Percentiles rank a stretch among this genome's conserved stretches.
Evolutionary conservation across 257 asterid genomes (phyloP).

Genomic region (Knoxia roxburghii): DNA sequence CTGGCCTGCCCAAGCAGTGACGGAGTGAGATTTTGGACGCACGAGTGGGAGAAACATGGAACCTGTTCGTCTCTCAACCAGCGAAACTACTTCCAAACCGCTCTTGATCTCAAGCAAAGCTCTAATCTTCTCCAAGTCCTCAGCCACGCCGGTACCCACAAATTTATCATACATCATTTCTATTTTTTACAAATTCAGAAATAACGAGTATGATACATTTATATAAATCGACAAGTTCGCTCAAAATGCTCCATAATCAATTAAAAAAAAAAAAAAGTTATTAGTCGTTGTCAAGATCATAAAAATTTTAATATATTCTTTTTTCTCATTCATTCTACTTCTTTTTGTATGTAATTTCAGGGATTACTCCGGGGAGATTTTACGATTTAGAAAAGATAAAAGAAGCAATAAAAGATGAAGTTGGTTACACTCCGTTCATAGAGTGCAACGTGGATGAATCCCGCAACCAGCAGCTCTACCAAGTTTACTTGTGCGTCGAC

Average conservation of each 20-base stretch:
- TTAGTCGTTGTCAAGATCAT: too few species aligned
- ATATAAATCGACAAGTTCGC: too few species aligned
- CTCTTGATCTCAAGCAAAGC: conserved; percentile 48
- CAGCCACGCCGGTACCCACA: conserved; percentile 51
- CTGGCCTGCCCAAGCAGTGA: conserved; percentile 67
- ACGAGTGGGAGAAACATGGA: conserved; percentile 87
- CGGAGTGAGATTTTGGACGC: conserved; percentile 61
- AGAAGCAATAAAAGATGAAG: conserved; percentile 41
- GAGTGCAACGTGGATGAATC: conserved; percentile 61
- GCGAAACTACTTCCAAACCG: conserved; percentile 47
- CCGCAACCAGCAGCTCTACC: conserved; percentile 51
- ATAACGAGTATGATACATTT: too few species aligned
- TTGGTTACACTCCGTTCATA: conserved; percentile 51
- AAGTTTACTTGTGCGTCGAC: conserved; percentile 70
- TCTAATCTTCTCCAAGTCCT: conserved; percentile 58
- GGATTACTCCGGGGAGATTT: conserved; percentile 44
- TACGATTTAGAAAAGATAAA: conserved; percentile 40
- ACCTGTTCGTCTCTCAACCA: conserved; percentile 56
- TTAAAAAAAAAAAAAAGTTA: too few species aligned
- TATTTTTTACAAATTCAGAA: too few species aligned
- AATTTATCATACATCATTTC: too few species aligned
- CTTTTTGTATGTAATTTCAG: conserved; percentile 15
- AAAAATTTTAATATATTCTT: too few species aligned
- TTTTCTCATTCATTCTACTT: too few species aligned
- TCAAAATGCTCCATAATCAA: too few species aligned